Conservation (phyloP, 2,329 filamentous ascomycete species). For the Fusarium stilboides region DNA sequence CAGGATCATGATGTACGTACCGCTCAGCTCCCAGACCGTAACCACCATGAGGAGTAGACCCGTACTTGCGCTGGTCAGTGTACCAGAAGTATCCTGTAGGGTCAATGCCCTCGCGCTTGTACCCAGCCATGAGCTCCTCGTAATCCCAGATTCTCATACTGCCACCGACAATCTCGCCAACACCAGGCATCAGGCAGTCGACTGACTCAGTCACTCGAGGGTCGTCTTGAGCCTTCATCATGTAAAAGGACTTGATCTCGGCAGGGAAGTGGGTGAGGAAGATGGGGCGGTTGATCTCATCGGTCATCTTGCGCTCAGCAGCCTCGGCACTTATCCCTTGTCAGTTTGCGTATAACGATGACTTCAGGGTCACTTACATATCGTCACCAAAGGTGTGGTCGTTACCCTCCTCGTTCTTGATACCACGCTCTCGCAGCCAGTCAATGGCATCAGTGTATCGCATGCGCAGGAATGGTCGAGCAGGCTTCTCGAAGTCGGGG, state of each 20-base stretch:
- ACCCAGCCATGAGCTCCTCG: conserved; percentile 90
- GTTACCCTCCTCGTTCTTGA: conserved; percentile 92
- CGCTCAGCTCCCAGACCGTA: conserved; percentile 95
- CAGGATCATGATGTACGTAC: conserved; percentile 2
- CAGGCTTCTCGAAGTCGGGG: conserved; percentile 87
- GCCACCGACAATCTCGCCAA: conserved; percentile 96
- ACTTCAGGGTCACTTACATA: conserved; percentile 64
- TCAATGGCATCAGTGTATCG: conserved; percentile 93
- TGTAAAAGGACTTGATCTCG: conserved; percentile 99
- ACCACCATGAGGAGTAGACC: conserved; percentile 90
- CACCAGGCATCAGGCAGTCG: conserved; percentile 88
- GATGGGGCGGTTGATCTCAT: conserved; percentile 94
- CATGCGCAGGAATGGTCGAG: conserved; percentile 94
- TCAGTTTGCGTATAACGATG: background rate
- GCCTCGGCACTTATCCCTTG: conserved; percentile 76
- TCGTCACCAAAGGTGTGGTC: conserved; percentile 95
- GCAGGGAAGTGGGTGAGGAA: conserved; percentile 97
- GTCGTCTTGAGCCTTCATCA: conserved; percentile 89
- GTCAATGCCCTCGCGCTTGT: conserved; percentile 88
- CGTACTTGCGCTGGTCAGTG: conserved; percentile 95
- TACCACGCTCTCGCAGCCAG: conserved; percentile 91
- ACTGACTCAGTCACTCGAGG: conserved; percentile 91
- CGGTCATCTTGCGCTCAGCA: conserved; percentile 96
- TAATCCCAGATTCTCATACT: conserved; percentile 96
- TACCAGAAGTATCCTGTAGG: conserved; percentile 97